Evolutionary conservation across 495 filamentous ascomycete genomes (phyloP).

Genomic region (Usnea hakonensis): DNA sequence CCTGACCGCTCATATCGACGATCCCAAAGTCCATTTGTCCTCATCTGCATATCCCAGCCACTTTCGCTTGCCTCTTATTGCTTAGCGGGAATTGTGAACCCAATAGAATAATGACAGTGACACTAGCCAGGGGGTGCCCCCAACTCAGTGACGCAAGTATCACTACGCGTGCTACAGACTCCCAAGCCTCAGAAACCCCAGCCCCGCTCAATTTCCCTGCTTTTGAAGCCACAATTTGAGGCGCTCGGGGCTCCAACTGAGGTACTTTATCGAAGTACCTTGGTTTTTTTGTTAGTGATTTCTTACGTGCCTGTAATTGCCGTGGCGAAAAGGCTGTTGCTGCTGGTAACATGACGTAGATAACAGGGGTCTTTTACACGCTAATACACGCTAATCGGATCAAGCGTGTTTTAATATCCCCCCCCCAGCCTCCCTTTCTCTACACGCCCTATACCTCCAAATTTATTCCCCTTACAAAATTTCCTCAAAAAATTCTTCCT

Average conservation of each 20-base stretch:
- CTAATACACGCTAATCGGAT: constrained; percentile 2
- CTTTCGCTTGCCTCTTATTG: neutral
- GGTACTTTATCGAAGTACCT: too few species aligned
- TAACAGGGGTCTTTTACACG: neutral
- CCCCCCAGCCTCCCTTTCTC: constrained; percentile 9
- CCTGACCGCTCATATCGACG: neutral
- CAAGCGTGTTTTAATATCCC: neutral
- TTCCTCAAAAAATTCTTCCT: constrained; percentile 4
- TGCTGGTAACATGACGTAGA: constrained; percentile 17
- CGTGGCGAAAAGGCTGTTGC: too few species aligned
- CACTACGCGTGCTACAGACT: constrained; percentile 2
- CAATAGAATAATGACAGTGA: too few species aligned
- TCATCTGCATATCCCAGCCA: neutral
- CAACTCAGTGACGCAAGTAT: constrained; percentile 10
- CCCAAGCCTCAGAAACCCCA: too few species aligned
- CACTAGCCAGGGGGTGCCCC: neutral
- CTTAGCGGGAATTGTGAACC: neutral
- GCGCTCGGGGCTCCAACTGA: constrained; percentile 3
- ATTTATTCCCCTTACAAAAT: neutral
- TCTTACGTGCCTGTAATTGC: too few species aligned
- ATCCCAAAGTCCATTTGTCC: neutral
- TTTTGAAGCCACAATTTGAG: constrained; percentile 20
- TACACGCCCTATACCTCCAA: neutral
- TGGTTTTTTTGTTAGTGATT: too few species aligned
- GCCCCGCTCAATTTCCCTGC: constrained; percentile 13